Evolutionary conservation across 805 yeast species (phyloP).

Genomic region (Cyberlindnera japonica): DNA sequence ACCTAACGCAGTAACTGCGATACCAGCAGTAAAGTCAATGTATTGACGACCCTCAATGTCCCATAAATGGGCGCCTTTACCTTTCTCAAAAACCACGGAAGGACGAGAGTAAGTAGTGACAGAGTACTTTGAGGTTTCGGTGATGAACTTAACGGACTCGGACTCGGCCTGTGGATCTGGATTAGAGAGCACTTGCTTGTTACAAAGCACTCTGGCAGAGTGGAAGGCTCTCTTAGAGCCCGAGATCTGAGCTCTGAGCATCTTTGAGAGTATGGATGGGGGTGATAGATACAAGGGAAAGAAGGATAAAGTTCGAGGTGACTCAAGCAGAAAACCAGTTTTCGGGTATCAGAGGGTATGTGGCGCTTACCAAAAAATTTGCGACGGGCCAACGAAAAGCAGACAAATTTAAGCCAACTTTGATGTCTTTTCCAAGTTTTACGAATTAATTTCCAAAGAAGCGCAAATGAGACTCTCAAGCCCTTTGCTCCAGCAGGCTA

Average conservation of each 20-base stretch:
- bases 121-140: constrained; percentile 36
- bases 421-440: too few species aligned
- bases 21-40: constrained; percentile 92
- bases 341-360: too few species aligned
- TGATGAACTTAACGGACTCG: constrained; percentile 37
- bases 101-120: constrained; percentile 84
- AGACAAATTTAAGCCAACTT: too few species aligned
- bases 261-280: background rate
- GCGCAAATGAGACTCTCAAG: constrained; percentile 8
- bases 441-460: background rate
- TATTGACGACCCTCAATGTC: constrained; percentile 77
- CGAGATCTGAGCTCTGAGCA: too few species aligned
- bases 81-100: constrained; percentile 69
- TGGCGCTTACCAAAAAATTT: too few species aligned
- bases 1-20: constrained; percentile 95
- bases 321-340: too few species aligned
- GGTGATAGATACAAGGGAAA: background rate
- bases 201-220: constrained; percentile 3
- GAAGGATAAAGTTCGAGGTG: background rate
- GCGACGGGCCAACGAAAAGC: background rate
- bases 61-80: constrained; percentile 75
- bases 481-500: constrained; percentile 8
- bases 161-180: constrained; percentile 19
- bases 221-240: constrained; percentile 8
- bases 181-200: constrained; percentile 5